Base-by-base conservation (phyloP, 768 basidiomycete species). In the Suillus brevipes region DNA sequence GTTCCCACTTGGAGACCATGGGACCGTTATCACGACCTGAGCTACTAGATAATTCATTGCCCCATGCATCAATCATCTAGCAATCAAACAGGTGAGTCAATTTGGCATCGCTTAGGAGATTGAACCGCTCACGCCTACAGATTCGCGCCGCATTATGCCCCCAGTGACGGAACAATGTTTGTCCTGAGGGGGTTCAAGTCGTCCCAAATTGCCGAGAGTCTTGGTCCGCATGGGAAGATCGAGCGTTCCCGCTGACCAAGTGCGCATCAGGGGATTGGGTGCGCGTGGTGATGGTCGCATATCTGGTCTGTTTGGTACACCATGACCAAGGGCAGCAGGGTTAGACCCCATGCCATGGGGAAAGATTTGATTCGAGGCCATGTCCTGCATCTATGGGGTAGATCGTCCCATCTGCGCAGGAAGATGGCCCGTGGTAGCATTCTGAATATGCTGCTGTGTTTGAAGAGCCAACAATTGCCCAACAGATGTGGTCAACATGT, bases 1-100 rank as follows among this genome's bases (percentile, higher is more conserved):
- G 94, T 66, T 99, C 97, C 97, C 97, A 99, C 78, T 98, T 98
- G 62, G 94, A 91, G 56, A 97, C 85, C 64, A 91, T 81, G 12
- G 95, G 89, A 18, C 94, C 93, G 65, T 79, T 80, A 71, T 92
- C 92, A 66, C 91, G 89, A 73, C 84, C 75, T 47, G 83, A 80
- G 67, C 79, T 78, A 63, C 81, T 78, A 52, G 81, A 76, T 83
- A 86, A 85, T 65, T 80, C 83, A 70, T 86, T 85, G 62, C 82
- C 82, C 76, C 86, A 82, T 60, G 79, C 72, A 70, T 89, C 89
- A 65, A 85, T 71, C 47, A 85, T 75, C 89, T 89, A 73, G 62
- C 43, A 65, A 65, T 68, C 18, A 53, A 53, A 2, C 69, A 62
- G 58, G 25, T 57, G 38, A 63, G 76, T 50, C 72, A 66, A 56